phyloP scores from a whole-genome alignment of 768 basidiomycete genomes.

The Pulveroboletus sp. region DNA sequence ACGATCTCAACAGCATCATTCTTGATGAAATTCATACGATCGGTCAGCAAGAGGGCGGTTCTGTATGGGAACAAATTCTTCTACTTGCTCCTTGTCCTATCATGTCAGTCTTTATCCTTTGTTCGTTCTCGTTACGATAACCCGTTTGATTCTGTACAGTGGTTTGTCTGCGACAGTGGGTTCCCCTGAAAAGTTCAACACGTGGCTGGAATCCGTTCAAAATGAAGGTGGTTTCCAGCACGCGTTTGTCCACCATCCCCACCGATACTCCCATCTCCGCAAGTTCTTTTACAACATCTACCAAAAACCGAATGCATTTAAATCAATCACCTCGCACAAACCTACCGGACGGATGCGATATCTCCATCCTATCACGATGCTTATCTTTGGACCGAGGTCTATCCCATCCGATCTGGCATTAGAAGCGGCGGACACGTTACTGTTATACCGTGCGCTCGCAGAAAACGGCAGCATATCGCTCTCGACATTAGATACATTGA shows the following conservation, averaged over 20 bases:
- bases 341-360: slow-evolving; percentile 45
- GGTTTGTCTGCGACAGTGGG: slow-evolving; percentile 75
- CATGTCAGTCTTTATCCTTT: slow-evolving; percentile 45
- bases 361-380: slow-evolving; percentile 60
- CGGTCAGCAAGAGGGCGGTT: slow-evolving; percentile 65
- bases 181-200: slow-evolving; percentile 58
- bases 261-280: slow-evolving; percentile 72
- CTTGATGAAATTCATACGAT: slow-evolving; percentile 59
- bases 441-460: slow-evolving; percentile 47
- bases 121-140: background rate
- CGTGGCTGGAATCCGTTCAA: slow-evolving; percentile 65
- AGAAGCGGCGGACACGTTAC: slow-evolving; percentile 56
- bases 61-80: slow-evolving; percentile 75
- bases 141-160: slow-evolving; percentile 28
- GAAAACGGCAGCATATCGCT: slow-evolving; percentile 22
- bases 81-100: slow-evolving; percentile 68
- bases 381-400: slow-evolving; percentile 48
- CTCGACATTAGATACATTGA: slow-evolving; percentile 26
- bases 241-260: slow-evolving; percentile 57
- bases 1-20: slow-evolving; percentile 48
- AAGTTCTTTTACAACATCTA: slow-evolving; percentile 56
- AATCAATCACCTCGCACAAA: slow-evolving; percentile 34
- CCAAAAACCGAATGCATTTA: slow-evolving; percentile 27
- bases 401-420: slow-evolving; percentile 64
- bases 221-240: slow-evolving; percentile 55